Evolutionary conservation across 2,329 filamentous ascomycete species (phyloP).

Genomic region (Aspergillus felis): DNA sequence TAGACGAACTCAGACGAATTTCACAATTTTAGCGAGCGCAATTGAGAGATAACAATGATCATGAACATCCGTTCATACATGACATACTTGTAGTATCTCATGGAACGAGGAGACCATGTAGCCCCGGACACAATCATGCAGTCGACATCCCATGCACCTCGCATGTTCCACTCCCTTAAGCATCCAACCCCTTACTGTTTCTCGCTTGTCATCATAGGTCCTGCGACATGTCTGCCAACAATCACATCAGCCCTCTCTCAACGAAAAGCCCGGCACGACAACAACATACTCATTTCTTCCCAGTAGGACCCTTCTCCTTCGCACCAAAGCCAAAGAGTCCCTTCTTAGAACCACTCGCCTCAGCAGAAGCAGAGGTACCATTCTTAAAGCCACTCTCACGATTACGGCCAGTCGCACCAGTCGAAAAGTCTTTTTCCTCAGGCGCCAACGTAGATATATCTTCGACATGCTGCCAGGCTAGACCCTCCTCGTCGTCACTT

Average conservation of each 20-base stretch:
- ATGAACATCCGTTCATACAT: background rate
- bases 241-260: background rate
- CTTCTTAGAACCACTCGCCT: too few species aligned
- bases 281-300: background rate
- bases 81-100: background rate
- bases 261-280: too few species aligned
- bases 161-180: background rate
- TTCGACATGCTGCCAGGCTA: constrained; percentile 12
- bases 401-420: background rate
- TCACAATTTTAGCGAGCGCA: background rate
- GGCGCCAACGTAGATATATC: background rate
- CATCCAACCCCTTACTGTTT: background rate
- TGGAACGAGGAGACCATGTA: background rate
- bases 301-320: background rate
- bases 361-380: too few species aligned
- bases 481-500: constrained; percentile 6
- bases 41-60: background rate
- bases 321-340: background rate
- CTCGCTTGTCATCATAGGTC: background rate
- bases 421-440: background rate
- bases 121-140: background rate
- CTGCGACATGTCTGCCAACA: background rate
- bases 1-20: constrained; percentile 2
- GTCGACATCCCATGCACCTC: background rate
- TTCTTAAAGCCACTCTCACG: background rate